These are phyloP conservation scores for Aspergillus sp. DNA, from an alignment of 2,329 filamentous ascomycete genomes.

Conservation along the genomic window DNA sequence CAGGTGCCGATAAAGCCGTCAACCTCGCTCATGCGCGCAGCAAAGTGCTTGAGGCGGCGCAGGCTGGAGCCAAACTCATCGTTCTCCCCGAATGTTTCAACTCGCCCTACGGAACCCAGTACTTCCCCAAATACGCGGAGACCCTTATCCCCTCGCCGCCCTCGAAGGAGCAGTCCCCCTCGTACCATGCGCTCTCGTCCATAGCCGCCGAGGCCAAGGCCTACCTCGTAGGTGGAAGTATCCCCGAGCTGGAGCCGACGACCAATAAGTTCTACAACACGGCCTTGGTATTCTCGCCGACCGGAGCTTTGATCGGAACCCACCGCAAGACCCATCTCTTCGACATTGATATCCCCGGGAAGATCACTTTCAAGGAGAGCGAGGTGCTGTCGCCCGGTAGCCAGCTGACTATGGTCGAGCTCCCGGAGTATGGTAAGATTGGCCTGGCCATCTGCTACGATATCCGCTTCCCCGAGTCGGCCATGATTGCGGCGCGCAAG, in stretches of 20 bases:
- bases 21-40: slow-evolving; percentile 80
- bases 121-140: slow-evolving; percentile 91
- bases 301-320: slow-evolving; percentile 75
- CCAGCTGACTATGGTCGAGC: slow-evolving; percentile 78
- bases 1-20: slow-evolving; percentile 73
- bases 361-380: slow-evolving; percentile 87
- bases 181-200: slow-evolving; percentile 77
- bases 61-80: slow-evolving; percentile 75
- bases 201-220: slow-evolving; percentile 76
- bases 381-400: slow-evolving; percentile 85
- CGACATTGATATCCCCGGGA: slow-evolving; percentile 95
- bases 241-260: slow-evolving; percentile 72
- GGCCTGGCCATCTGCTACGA: slow-evolving; percentile 96
- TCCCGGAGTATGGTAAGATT: slow-evolving; percentile 85
- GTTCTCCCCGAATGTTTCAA: slow-evolving; percentile 99
- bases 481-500: slow-evolving; percentile 79
- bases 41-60: slow-evolving; percentile 79
- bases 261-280: slow-evolving; percentile 87
- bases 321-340: slow-evolving; percentile 96
- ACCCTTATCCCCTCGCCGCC: slow-evolving; percentile 78
- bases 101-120: slow-evolving; percentile 88
- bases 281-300: slow-evolving; percentile 75
- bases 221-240: slow-evolving; percentile 87
- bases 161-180: slow-evolving; percentile 67
- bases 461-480: slow-evolving; percentile 91